Percentiles rank a stretch among this genome's conserved stretches.
Conservation (phyloP, 108 stramenopile species). For the Asterionellopsis glacialis region DNA sequence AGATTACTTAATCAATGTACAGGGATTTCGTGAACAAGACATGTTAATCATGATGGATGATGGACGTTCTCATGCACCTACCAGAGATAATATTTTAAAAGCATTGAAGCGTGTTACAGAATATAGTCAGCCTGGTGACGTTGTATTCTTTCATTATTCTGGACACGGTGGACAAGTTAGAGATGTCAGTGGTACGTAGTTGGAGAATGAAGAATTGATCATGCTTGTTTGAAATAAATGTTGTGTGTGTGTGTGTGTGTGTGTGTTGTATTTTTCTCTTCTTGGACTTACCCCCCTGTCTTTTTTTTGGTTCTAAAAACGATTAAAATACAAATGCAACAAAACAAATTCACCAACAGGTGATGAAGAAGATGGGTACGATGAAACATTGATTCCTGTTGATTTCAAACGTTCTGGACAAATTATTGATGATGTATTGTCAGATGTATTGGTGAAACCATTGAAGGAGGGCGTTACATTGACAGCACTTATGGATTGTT, state of each 20-base stretch:
- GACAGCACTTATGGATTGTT: constrained; percentile 62
- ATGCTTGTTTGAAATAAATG: too few relatives aligned
- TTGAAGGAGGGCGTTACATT: constrained; percentile 74
- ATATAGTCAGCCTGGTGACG: constrained; percentile 69
- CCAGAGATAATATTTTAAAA: constrained; percentile 65
- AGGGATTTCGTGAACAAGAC: constrained; percentile 76
- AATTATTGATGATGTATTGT: constrained; percentile 85
- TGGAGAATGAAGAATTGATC: too few relatives aligned
- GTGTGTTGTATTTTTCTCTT: too few relatives aligned
- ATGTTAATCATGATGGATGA: constrained; percentile 93
- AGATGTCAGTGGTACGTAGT: constrained; percentile 45
- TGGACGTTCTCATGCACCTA: constrained; percentile 57
- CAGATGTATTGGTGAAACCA: constrained; percentile 64
- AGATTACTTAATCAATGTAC: constrained; percentile 62
- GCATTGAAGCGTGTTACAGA: constrained; percentile 69
- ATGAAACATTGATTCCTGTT: constrained; percentile 88
- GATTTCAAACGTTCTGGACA: constrained; percentile 84
- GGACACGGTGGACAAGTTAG: constrained; percentile 66
- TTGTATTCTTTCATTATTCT: constrained; percentile 77
- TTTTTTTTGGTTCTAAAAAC: too few relatives aligned
- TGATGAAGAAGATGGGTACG: constrained; percentile 66
- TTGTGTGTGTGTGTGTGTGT: too few relatives aligned
- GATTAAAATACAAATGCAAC: too few relatives aligned
- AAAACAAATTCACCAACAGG: constrained; percentile 13
- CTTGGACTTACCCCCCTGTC: too few relatives aligned